These are phyloP conservation scores for Irpex sp. DNA, from an alignment of 1,284 basidiomycete genomes.

Conservation along the genomic window DNA sequence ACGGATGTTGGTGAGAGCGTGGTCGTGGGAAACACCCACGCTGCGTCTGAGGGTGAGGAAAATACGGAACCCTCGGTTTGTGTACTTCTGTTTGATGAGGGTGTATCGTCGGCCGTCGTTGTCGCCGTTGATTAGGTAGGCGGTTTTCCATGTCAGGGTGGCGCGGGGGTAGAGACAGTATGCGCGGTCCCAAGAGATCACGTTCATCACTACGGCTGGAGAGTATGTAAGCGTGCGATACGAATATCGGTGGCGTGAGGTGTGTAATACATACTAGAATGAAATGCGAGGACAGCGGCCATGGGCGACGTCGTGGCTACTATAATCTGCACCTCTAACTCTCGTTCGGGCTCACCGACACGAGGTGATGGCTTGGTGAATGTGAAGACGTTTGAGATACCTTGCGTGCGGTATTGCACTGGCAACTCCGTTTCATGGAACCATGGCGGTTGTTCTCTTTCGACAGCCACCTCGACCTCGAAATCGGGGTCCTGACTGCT, in stretches of 20 bases:
- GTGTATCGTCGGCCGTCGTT: conserved; percentile 8
- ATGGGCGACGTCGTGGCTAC: conserved; percentile 8
- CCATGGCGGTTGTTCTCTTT: background rate
- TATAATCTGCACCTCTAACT: conserved; percentile 13
- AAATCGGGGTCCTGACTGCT: conserved; percentile 17
- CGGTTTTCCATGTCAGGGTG: conserved; percentile 23
- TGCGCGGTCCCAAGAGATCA: conserved; percentile 22
- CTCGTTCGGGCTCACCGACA: background rate
- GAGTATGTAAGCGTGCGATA: conserved; percentile 21
- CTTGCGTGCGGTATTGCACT: background rate
- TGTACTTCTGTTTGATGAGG: conserved; percentile 20
- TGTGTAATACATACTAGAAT: conserved; percentile 12
- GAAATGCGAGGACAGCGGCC: conserved; percentile 12
- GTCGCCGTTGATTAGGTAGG: conserved; percentile 13
- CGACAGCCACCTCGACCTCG: conserved; percentile 14
- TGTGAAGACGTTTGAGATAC: conserved; percentile 9
- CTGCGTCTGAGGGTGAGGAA: background rate
- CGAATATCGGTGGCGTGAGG: background rate
- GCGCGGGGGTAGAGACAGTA: conserved; percentile 27
- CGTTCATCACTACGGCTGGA: conserved; percentile 31
- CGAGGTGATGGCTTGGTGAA: conserved; percentile 6
- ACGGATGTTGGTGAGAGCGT: conserved; percentile 7
- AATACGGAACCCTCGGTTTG: conserved; percentile 19
- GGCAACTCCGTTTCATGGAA: background rate
- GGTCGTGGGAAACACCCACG: background rate